These are phyloP conservation scores for Fonsecaea erecta DNA, from an alignment of 2,329 filamentous ascomycete species.

Conservation along the genomic window DNA sequence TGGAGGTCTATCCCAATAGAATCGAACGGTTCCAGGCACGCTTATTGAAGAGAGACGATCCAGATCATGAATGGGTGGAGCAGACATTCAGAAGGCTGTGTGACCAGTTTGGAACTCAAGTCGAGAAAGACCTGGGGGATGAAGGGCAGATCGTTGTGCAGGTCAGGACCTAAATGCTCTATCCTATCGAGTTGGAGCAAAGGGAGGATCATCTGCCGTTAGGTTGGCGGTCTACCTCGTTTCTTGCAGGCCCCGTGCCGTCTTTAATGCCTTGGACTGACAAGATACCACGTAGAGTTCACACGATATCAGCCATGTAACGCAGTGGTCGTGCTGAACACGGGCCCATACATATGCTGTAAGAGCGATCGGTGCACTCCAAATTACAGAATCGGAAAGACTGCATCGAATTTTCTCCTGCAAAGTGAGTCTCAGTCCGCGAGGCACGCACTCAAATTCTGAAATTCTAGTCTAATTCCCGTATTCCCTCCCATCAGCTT, in stretches of 20 bases:
- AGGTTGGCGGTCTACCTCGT: not conserved
- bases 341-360: not conserved
- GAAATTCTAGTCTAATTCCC: not conserved
- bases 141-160: constrained; percentile 43
- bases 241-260: not conserved
- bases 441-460: not conserved
- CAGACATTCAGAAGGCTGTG: constrained; percentile 41
- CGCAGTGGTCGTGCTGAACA: not conserved
- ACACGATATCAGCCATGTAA: too few relatives aligned
- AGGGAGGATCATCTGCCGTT: not conserved
- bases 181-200: not conserved
- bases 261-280: not conserved
- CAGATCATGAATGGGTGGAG: constrained; percentile 43
- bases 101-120: constrained; percentile 40
- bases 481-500: not conserved
- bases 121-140: constrained; percentile 36
- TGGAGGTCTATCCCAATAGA: constrained; percentile 46
- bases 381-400: too few relatives aligned
- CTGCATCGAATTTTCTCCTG: too few relatives aligned
- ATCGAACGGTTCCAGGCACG: constrained; percentile 44
- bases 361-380: too few relatives aligned
- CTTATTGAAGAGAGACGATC: constrained; percentile 40
- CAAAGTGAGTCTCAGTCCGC: not conserved
- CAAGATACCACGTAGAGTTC: not conserved
- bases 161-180: not conserved